phyloP scores from a whole-genome alignment of 495 filamentous ascomycete genomes.

The Thozetella sp. region DNA sequence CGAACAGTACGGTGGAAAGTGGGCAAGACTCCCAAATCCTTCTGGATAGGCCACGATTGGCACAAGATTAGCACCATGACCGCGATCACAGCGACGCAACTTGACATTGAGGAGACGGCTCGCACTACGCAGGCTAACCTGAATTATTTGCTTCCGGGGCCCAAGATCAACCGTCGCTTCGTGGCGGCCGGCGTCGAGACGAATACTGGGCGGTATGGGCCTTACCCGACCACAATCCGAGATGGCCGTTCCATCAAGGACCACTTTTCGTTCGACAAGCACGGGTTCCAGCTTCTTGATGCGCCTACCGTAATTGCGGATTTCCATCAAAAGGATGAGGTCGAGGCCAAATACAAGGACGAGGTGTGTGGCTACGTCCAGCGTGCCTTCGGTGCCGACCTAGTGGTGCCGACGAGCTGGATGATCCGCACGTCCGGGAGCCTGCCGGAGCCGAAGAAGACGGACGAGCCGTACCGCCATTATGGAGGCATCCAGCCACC shows the following conservation, averaged over 20 bases:
- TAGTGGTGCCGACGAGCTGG: constrained; percentile 10
- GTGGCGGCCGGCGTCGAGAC: constrained; percentile 12
- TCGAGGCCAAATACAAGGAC: constrained; percentile 10
- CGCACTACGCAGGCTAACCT: constrained; percentile 11
- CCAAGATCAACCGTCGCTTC: constrained; percentile 15
- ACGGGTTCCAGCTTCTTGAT: constrained; percentile 14
- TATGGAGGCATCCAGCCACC: constrained; percentile 14
- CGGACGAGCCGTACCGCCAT: constrained; percentile 11
- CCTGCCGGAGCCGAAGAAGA: constrained; percentile 1
- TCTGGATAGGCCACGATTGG: no score
- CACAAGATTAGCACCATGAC: no score
- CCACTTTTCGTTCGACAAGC: constrained; percentile 12
- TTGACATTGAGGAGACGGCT: constrained; percentile 12
- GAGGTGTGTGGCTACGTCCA: constrained; percentile 9
- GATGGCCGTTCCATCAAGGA: constrained; percentile 12
- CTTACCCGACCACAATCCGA: constrained; percentile 12
- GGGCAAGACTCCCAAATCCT: no score
- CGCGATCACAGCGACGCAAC: no score
- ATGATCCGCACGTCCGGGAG: constrained; percentile 14
- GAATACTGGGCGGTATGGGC: constrained; percentile 13
- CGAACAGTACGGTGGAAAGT: no score
- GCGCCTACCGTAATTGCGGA: constrained; percentile 5
- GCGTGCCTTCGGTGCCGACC: constrained; percentile 5
- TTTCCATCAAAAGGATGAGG: constrained; percentile 10
- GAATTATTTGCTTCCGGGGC: constrained; percentile 16